These are phyloP conservation scores for Colletotrichum spinosum DNA, from an alignment of 2,329 filamentous ascomycete genomes.

Conservation along the genomic window DNA sequence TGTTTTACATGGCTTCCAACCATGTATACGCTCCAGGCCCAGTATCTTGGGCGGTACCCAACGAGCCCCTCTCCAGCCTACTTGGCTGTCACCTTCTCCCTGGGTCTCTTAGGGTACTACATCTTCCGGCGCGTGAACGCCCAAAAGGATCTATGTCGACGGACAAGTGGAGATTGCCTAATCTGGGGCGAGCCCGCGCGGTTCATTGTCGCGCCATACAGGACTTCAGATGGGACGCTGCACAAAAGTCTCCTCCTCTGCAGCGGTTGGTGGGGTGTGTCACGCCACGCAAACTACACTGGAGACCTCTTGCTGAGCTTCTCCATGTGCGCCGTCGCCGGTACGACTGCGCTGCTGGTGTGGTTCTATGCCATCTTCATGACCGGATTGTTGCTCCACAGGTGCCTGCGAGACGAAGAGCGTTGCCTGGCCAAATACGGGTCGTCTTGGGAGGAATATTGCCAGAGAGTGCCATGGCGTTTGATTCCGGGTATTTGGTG, in stretches of 20 bases:
- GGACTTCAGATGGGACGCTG: conserved; percentile 53
- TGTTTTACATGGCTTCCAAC: conserved; percentile 57
- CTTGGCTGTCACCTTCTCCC: conserved; percentile 15
- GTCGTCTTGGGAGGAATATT: conserved; percentile 56
- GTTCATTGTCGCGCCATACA: conserved; percentile 52
- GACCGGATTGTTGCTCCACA: conserved; percentile 55
- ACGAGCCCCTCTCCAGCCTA: conserved; percentile 43
- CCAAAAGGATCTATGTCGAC: conserved; percentile 56
- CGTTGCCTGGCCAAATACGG: conserved; percentile 59
- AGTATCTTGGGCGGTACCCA: conserved; percentile 58
- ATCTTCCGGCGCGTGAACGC: conserved; percentile 58
- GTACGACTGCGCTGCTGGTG: conserved; percentile 50
- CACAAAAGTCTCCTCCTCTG: conserved; percentile 48
- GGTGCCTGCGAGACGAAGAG: conserved; percentile 58
- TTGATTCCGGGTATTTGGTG: conserved; percentile 50
- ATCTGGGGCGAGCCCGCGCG: conserved; percentile 57
- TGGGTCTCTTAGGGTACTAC: conserved; percentile 50
- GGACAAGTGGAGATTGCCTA: conserved; percentile 51
- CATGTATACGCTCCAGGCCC: conserved; percentile 60
- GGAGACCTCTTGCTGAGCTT: conserved; percentile 47
- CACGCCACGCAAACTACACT: conserved; percentile 46
- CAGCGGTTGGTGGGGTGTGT: conserved; percentile 43
- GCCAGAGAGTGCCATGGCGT: conserved; percentile 53
- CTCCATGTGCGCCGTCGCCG: conserved; percentile 55
- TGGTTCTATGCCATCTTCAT: conserved; percentile 61